Evolutionary conservation across 2,329 filamentous ascomycete genomes (phyloP).

Genomic region (Calonectria leucothoes): DNA sequence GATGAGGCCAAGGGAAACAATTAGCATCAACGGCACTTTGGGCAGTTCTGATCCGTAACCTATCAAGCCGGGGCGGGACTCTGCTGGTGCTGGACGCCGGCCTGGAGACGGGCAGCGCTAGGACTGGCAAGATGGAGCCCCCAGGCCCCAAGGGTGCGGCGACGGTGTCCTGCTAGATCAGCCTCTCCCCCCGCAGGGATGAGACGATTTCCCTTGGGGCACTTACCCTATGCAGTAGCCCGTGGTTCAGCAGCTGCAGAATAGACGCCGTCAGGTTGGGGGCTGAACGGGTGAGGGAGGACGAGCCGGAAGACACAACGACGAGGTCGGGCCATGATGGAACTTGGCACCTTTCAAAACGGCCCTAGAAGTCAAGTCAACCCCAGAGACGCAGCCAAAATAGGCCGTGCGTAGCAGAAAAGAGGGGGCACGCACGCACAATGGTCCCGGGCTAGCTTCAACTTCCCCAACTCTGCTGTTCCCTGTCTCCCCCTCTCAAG

Average conservation of each 20-base stretch:
- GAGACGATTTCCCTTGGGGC: slow-evolving; percentile 2
- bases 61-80: slow-evolving; percentile 8
- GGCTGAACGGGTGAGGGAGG: not conserved
- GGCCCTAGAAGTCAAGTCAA: not conserved
- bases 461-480: slow-evolving; percentile 19
- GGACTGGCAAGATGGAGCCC: slow-evolving; percentile 6
- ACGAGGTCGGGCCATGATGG: not conserved
- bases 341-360: not conserved
- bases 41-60: not conserved
- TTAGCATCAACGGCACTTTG: not conserved
- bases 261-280: not conserved
- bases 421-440: not conserved
- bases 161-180: slow-evolving; percentile 16
- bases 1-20: not conserved
- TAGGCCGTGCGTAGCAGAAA: not conserved
- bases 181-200: slow-evolving; percentile 9
- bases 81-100: not conserved
- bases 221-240: not conserved
- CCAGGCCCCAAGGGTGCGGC: slow-evolving; percentile 10
- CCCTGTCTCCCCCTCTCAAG: not conserved
- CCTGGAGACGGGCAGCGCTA: slow-evolving; percentile 3
- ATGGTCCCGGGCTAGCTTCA: slow-evolving; percentile 17
- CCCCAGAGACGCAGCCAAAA: not conserved
- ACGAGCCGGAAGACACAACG: not conserved
- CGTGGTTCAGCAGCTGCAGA: not conserved